These are phyloP conservation scores for Pichia norvegensis DNA, from an alignment of 1,139 yeast species.

Conservation along the genomic window DNA sequence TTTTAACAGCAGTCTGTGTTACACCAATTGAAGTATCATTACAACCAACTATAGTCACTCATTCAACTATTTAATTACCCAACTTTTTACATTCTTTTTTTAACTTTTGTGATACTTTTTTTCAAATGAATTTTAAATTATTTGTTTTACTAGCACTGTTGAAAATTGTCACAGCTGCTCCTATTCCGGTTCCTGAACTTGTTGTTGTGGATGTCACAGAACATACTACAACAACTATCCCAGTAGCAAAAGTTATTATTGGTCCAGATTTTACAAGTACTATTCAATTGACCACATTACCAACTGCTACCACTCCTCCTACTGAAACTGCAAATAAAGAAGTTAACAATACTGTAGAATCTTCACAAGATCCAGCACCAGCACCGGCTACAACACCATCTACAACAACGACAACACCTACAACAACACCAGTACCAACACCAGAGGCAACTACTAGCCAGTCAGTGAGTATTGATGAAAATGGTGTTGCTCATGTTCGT, in stretches of 20 bases:
- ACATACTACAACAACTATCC: slow-evolving; percentile 53
- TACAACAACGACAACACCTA: slow-evolving; percentile 23
- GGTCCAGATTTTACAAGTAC: slow-evolving; percentile 59
- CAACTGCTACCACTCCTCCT: slow-evolving; percentile 17
- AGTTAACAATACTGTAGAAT: slow-evolving; percentile 30
- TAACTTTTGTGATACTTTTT: neutral
- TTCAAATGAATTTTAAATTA: slow-evolving; percentile 10
- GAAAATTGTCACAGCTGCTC: slow-evolving; percentile 14
- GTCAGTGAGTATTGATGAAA: slow-evolving; percentile 5
- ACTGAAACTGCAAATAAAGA: slow-evolving; percentile 17
- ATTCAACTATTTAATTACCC: slow-evolving; percentile 2
- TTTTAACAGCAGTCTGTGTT: neutral
- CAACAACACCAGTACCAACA: slow-evolving; percentile 11
- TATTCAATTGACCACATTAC: slow-evolving; percentile 36
- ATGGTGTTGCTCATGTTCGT: slow-evolving; percentile 8
- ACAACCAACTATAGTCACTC: slow-evolving; percentile 8
- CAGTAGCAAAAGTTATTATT: slow-evolving; percentile 61
- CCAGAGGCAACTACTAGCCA: slow-evolving; percentile 7
- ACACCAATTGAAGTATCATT: neutral
- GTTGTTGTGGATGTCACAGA: slow-evolving; percentile 39
- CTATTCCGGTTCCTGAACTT: slow-evolving; percentile 19
- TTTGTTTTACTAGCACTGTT: slow-evolving; percentile 8
- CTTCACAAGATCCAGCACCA: slow-evolving; percentile 8
- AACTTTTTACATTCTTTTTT: slow-evolving; percentile 5
- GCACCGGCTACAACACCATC: slow-evolving; percentile 11